phyloP scores from a whole-genome alignment of 805 yeast species.

The Danielia oregonensis region DNA sequence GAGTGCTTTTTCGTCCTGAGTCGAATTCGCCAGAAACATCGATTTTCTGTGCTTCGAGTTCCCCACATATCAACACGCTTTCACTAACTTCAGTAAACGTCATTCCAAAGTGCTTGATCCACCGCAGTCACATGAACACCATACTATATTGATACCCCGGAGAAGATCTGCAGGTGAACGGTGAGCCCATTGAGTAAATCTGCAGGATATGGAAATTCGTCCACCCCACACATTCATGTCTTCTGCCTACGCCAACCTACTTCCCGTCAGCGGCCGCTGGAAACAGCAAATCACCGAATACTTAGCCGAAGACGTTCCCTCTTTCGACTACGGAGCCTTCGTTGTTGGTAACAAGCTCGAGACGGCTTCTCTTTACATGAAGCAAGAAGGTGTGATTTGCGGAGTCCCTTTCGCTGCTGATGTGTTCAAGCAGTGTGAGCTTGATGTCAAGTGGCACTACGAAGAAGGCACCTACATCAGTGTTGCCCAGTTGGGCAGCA shows the following conservation, averaged over 20 bases:
- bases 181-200: too few relatives aligned
- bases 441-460: constrained; percentile 68
- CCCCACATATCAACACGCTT: too few relatives aligned
- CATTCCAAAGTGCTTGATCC: too few relatives aligned
- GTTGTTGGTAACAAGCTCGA: constrained; percentile 81
- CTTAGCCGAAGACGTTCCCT: constrained; percentile 86
- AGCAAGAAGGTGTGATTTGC: constrained; percentile 71
- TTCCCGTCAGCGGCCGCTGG: constrained; percentile 82
- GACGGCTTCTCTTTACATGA: constrained; percentile 76
- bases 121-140: too few relatives aligned
- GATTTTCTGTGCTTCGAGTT: too few relatives aligned
- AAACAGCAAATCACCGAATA: constrained; percentile 70
- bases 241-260: constrained; percentile 43
- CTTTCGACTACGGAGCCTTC: constrained; percentile 90
- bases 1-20: too few relatives aligned
- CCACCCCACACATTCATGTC: constrained; percentile 12
- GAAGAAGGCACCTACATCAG: constrained; percentile 59
- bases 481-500: constrained; percentile 42
- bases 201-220: not conserved
- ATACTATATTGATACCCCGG: not conserved
- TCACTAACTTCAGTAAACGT: too few relatives aligned
- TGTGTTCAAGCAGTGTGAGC: constrained; percentile 71
- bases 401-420: constrained; percentile 91
- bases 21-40: too few relatives aligned
- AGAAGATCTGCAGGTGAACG: too few relatives aligned